These are phyloP conservation scores for Microthyrium microscopicum DNA, from an alignment of 2,329 filamentous ascomycete species.

Conservation along the genomic window DNA sequence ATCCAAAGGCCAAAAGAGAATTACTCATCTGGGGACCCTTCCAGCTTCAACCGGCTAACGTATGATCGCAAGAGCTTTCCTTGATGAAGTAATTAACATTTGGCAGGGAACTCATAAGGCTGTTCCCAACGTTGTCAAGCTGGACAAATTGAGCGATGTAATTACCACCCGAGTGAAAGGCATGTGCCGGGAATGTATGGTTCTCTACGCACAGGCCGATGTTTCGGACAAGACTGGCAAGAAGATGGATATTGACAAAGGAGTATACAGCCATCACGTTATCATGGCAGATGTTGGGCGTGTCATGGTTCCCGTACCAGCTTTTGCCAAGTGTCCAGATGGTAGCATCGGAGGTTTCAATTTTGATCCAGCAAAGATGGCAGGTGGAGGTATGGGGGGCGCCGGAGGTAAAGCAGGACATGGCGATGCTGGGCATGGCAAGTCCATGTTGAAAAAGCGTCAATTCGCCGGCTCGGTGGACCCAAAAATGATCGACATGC, in stretches of 20 bases:
- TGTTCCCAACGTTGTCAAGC: background rate
- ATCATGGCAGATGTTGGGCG: background rate
- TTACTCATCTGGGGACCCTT: constrained; percentile 1
- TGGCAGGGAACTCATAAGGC: background rate
- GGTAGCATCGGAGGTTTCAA: background rate
- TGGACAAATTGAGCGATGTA: background rate
- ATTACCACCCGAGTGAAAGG: background rate
- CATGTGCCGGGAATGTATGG: background rate
- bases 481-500: background rate
- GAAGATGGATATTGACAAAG: background rate
- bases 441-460: background rate
- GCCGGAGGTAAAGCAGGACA: too few species aligned
- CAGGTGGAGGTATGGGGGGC: background rate
- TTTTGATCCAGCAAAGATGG: background rate
- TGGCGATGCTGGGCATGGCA: background rate
- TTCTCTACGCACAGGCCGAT: constrained; percentile 1
- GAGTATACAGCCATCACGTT: background rate
- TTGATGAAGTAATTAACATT: too few species aligned
- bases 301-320: background rate
- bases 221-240: background rate
- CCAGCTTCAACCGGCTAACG: background rate
- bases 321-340: background rate
- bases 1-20: background rate
- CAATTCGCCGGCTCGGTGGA: background rate
- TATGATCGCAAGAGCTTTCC: background rate